These are phyloP conservation scores for Ustilaginoidea virens DNA, from an alignment of 2,329 filamentous ascomycete species.

Conservation along the genomic window DNA sequence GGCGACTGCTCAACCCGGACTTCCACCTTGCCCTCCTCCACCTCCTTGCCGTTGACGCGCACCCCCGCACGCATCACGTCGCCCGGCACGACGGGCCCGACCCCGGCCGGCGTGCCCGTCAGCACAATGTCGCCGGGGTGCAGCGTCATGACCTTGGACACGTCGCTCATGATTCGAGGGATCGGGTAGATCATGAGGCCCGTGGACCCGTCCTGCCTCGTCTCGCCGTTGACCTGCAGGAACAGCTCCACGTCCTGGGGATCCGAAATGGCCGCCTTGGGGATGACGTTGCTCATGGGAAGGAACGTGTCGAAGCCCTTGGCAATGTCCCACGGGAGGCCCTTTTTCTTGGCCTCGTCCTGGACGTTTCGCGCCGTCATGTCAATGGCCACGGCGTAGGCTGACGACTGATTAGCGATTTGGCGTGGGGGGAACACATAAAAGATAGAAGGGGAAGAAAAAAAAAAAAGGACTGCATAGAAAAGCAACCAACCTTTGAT, in stretches of 20 bases:
- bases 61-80: slow-evolving; percentile 80
- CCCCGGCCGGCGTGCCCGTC: slow-evolving; percentile 95
- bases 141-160: slow-evolving; percentile 87
- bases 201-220: slow-evolving; percentile 76
- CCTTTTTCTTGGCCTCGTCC: slow-evolving; percentile 89
- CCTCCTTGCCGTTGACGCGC: slow-evolving; percentile 62
- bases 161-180: slow-evolving; percentile 74
- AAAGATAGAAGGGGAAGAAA: background rate
- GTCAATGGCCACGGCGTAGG: slow-evolving; percentile 84
- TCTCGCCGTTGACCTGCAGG: slow-evolving; percentile 66
- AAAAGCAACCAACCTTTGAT: slow-evolving; percentile 49
- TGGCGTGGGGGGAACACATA: too few species aligned
- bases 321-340: slow-evolving; percentile 86
- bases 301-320: slow-evolving; percentile 98
- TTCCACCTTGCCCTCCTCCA: slow-evolving; percentile 74
- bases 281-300: slow-evolving; percentile 68
- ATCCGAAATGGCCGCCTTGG: slow-evolving; percentile 65
- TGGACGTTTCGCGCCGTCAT: slow-evolving; percentile 95
- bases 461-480: background rate
- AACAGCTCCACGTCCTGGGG: slow-evolving; percentile 81
- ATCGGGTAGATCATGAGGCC: slow-evolving; percentile 88
- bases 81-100: slow-evolving; percentile 70
- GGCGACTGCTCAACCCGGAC: slow-evolving; percentile 69
- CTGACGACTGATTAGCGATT: too few species aligned
- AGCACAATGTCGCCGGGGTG: slow-evolving; percentile 84